These are phyloP conservation scores for Physcomitrium patens DNA, from an alignment of 225 moss, liverwort and hornwort species.

Conservation along the genomic window DNA sequence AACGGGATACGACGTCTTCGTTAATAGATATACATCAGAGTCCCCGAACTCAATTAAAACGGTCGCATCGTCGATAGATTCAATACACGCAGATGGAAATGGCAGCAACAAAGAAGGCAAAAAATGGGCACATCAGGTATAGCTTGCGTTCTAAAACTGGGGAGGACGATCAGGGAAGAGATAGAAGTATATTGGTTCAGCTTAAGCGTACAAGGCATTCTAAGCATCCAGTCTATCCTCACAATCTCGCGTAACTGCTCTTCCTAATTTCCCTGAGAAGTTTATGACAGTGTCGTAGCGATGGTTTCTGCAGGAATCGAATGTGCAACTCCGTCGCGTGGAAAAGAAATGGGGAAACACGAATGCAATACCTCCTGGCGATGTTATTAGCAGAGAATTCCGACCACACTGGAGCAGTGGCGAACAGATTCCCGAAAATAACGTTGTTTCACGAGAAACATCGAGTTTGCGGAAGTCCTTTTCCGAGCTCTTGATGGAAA, in stretches of 20 bases:
- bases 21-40: constrained; percentile 3
- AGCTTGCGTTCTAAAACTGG: neutral
- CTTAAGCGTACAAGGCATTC: neutral
- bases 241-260: neutral
- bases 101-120: constrained; percentile 13
- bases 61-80: neutral
- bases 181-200: neutral
- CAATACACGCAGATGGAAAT: neutral
- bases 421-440: constrained; percentile 12
- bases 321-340: neutral
- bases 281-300: neutral
- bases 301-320: constrained; percentile 6
- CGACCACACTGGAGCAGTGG: constrained; percentile 41
- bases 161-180: neutral
- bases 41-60: neutral
- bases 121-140: constrained; percentile 15
- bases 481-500: constrained; percentile 57
- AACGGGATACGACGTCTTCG: constrained; percentile 30
- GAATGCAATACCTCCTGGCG: neutral
- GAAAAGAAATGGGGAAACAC: too few relatives aligned
- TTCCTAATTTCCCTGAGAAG: constrained; percentile 1
- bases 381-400: constrained; percentile 31
- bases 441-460: constrained; percentile 18
- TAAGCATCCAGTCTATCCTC: neutral
- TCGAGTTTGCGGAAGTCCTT: constrained; percentile 43